Evolutionary conservation across 768 basidiomycete genomes (phyloP), one percentile per base, ranked within the genome.

Genomic region (Scleroderma bovista): DNA sequence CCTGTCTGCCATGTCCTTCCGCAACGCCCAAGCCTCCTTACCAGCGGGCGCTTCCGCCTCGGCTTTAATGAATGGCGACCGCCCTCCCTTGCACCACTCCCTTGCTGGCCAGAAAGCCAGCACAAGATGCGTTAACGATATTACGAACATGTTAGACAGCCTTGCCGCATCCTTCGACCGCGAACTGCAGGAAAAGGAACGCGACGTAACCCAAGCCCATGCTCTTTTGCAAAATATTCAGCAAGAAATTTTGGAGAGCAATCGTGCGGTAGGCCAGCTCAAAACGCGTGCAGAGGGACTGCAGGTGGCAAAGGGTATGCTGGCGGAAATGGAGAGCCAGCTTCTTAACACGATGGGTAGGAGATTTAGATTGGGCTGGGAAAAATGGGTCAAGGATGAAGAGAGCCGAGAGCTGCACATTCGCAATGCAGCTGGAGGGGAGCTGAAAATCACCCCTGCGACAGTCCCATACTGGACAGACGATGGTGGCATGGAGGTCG

Each of bases 321-420:
- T 95, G 42, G 70, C 75, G 26, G 75, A 76, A 29, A 67, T 93
- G 48, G 86, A 92, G 65, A 68, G 66, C 16, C 83, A 82, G 52
- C 69, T 97, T 26, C 69, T 76, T 23, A 71, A 70, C 7, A 91
- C 88, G 68, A 90, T 96, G 83, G 87, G 84, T 17, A 78, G 78
- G 58, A 75, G 87, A 55, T 92, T 91, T 70, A 78, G 88, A 44
- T 61, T 86, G 22, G 95, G 93, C 2, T 97, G 88, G 85, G 91
- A 95, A 64, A 89, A 88, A 58, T 98, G 95, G 93, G 70, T 88
- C 19, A 83, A 83, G 56, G 86, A 87, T 50, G 90, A 97, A 69
- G 86, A 90, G 61, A 72, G 71, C 31, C 77, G 93, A 23, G 92
- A 95, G 69, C 79, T 73, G 52, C 65, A 67, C 2, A 81, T 90